A percentile compares a stretch with the other conserved stretches of the same genome.
These are phyloP conservation scores for Stagonosporopsis rhizophila DNA, from an alignment of 2,329 filamentous ascomycete species.

Conservation along the genomic window DNA sequence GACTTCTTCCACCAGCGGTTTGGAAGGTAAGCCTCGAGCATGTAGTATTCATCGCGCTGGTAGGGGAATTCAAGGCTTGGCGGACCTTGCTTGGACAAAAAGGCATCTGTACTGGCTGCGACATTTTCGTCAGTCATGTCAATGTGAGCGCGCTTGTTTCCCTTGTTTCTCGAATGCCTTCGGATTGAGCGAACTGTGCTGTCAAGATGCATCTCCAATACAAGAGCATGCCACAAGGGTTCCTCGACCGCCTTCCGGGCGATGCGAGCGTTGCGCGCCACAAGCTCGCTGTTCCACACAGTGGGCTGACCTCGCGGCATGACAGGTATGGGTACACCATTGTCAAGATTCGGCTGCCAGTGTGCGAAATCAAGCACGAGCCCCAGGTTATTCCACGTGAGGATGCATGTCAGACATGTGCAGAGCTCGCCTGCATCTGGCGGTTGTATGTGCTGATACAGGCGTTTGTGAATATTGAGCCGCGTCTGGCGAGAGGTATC, in stretches of 20 bases:
- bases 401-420: conserved; percentile 63
- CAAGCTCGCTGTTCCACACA: conserved; percentile 59
- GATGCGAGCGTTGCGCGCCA: conserved; percentile 53
- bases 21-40: conserved; percentile 64
- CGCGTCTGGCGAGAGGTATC: conserved; percentile 53
- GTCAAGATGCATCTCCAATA: conserved; percentile 58
- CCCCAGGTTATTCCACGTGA: conserved; percentile 64
- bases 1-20: conserved; percentile 62
- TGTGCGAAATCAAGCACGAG: conserved; percentile 63
- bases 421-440: conserved; percentile 60
- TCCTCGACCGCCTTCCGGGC: conserved; percentile 56
- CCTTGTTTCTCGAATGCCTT: conserved; percentile 58
- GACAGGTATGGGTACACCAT: conserved; percentile 60
- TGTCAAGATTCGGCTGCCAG: conserved; percentile 62
- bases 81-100: conserved; percentile 60
- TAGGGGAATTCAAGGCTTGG: conserved; percentile 62
- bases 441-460: conserved; percentile 60
- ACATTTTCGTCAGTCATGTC: conserved; percentile 57
- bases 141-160: conserved; percentile 56
- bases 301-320: conserved; percentile 58
- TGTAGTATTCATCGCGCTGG: conserved; percentile 65
- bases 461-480: conserved; percentile 57
- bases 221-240: conserved; percentile 60
- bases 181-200: conserved; percentile 56
- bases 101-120: conserved; percentile 57